Evolutionary conservation across 495 filamentous ascomycete genomes (phyloP).

Genomic region (Lepidopterella palustris): DNA sequence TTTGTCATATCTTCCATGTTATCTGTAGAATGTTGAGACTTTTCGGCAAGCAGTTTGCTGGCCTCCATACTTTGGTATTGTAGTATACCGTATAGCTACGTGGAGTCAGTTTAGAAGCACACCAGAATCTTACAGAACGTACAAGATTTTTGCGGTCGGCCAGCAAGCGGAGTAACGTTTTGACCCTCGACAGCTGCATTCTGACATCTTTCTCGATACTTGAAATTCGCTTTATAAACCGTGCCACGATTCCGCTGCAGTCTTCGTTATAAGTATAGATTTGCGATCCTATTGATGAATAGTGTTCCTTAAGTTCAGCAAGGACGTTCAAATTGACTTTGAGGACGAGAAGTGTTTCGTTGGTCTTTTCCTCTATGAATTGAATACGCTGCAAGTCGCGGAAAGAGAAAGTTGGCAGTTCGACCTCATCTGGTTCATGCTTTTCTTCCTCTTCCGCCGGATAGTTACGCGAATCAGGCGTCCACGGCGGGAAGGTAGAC

Average conservation of each 20-base stretch:
- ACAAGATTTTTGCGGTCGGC: conserved; percentile 31
- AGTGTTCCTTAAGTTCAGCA: conserved; percentile 33
- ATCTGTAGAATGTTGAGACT: conserved; percentile 29
- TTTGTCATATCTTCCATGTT: conserved; percentile 35
- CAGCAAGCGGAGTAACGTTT: conserved; percentile 28
- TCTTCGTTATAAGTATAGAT: no score
- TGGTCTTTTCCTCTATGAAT: conserved; percentile 37
- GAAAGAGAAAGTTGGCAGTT: conserved; percentile 30
- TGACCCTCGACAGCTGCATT: conserved; percentile 30
- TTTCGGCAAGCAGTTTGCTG: conserved; percentile 30
- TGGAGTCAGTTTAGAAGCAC: neutral
- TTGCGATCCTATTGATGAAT: conserved; percentile 13
- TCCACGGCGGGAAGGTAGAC: no score
- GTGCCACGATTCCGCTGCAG: no score
- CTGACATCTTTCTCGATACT: conserved; percentile 29
- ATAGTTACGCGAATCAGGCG: neutral
- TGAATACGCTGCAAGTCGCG: conserved; percentile 38
- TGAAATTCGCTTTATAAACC: no score
- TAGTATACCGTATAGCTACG: conserved; percentile 32
- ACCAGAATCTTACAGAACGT: conserved; percentile 1
- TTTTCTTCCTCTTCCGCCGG: no score
- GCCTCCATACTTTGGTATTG: conserved; percentile 32
- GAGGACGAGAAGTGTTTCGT: conserved; percentile 36
- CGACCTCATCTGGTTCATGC: neutral
- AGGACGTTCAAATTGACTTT: conserved; percentile 38